Conservation (phyloP, 345 rosid genomes). For the Eucalyptus paniculata region DNA sequence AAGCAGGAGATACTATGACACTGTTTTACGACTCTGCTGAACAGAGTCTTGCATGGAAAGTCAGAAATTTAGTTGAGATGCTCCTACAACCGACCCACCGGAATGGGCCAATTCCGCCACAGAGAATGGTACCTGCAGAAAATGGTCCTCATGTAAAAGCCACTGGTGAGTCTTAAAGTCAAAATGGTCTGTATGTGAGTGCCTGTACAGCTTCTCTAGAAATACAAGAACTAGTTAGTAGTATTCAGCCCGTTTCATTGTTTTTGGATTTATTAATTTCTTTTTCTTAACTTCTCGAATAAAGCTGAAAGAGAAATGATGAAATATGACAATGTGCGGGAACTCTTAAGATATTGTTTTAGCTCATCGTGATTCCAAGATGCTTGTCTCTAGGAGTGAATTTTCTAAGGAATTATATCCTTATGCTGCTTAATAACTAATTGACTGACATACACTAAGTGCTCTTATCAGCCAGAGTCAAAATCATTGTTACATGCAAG, state of each 20-base stretch:
- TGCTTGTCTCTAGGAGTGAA: neutral
- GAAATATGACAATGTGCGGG: neutral
- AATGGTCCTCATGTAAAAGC: constrained; percentile 46
- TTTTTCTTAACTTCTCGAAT: neutral
- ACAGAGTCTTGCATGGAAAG: constrained; percentile 67
- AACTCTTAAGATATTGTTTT: neutral
- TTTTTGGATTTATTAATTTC: neutral
- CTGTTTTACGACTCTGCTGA: constrained; percentile 63
- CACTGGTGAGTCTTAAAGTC: constrained; percentile 28
- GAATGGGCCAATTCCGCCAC: constrained; percentile 65
- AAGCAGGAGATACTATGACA: constrained; percentile 55
- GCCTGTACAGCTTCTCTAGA: neutral
- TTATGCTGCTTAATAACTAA: neutral
- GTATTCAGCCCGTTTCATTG: neutral
- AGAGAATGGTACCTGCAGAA: constrained; percentile 57
- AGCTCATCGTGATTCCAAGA: neutral
- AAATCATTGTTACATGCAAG: neutral
- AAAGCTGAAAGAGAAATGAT: neutral
- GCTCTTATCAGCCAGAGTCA: neutral
- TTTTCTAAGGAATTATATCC: neutral
- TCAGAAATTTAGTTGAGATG: constrained; percentile 84
- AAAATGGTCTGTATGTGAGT: neutral
- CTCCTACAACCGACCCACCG: constrained; percentile 84
- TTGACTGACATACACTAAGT: neutral
- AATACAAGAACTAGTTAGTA: neutral